Conservation (phyloP, 1,284 basidiomycete species). For the Tylopilus sp. region DNA sequence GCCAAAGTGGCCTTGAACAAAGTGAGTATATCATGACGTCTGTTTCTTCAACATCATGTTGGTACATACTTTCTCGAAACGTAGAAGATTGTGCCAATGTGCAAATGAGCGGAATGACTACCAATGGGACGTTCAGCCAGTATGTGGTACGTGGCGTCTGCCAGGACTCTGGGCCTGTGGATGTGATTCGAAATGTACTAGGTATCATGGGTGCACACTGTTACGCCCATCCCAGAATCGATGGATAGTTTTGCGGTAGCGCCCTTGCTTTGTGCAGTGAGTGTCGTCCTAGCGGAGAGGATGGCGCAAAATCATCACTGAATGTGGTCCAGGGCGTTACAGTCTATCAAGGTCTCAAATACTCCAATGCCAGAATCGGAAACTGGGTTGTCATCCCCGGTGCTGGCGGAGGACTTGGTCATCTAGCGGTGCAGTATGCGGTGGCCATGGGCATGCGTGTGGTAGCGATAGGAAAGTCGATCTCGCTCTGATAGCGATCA, state of each 20-base stretch:
- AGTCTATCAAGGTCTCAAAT: slow-evolving; percentile 88
- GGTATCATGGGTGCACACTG: slow-evolving; percentile 74
- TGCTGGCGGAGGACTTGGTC: slow-evolving; percentile 81
- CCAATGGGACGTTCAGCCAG: slow-evolving; percentile 89
- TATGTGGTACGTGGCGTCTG: slow-evolving; percentile 63
- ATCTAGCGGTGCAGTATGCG: slow-evolving; percentile 80
- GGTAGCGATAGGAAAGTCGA: slow-evolving; percentile 73
- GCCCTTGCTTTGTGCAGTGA: slow-evolving; percentile 84
- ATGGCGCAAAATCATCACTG: background rate
- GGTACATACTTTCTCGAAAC: too few species aligned
- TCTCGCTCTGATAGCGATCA: too few species aligned
- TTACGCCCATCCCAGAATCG: slow-evolving; percentile 81
- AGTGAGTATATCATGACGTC: slow-evolving; percentile 55
- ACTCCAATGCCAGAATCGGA: slow-evolving; percentile 75
- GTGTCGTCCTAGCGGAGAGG: slow-evolving; percentile 27
- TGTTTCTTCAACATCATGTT: too few species aligned
- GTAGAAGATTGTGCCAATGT: slow-evolving; percentile 66
- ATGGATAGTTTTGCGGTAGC: slow-evolving; percentile 79
- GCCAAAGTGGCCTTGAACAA: slow-evolving; percentile 79
- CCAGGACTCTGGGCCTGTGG: too few species aligned
- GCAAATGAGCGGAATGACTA: slow-evolving; percentile 77
- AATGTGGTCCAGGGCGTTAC: slow-evolving; percentile 68
- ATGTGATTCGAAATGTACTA: slow-evolving; percentile 21
- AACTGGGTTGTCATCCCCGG: slow-evolving; percentile 88
- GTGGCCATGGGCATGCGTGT: slow-evolving; percentile 81